Conservation (phyloP, 345 rosid genomes). For the Brassica nigra region DNA sequence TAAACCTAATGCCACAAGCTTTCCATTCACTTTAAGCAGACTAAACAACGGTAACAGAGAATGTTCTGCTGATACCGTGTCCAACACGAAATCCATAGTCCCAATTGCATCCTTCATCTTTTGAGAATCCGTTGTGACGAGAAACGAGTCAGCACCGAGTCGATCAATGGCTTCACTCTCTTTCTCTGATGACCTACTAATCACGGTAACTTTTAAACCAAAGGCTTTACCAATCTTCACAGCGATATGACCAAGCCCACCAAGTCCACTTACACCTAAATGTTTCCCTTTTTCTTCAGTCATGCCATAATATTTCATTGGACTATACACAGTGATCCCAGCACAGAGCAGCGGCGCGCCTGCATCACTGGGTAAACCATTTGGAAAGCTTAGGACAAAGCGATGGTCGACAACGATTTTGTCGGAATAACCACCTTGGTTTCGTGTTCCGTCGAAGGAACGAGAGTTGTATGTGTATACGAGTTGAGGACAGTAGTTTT, state of each 20-base stretch:
- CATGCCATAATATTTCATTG: conserved; percentile 52
- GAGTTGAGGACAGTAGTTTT: conserved; percentile 55
- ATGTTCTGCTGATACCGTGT: conserved; percentile 81
- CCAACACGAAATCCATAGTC: conserved; percentile 78
- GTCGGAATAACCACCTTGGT: conserved; percentile 64
- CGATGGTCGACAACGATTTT: conserved; percentile 55
- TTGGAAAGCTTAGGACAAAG: conserved; percentile 55
- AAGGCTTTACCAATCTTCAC: conserved; percentile 42
- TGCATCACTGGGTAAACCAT: conserved; percentile 52
- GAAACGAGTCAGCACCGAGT: conserved; percentile 45
- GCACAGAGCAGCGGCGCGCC: conserved; percentile 44
- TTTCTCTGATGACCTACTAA: conserved; percentile 58
- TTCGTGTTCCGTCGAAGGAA: conserved; percentile 52
- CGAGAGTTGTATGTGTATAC: conserved; percentile 41
- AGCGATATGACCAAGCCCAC: conserved; percentile 92
- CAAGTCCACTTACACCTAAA: conserved; percentile 83
- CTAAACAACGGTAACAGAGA: conserved; percentile 59
- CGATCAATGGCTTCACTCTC: conserved; percentile 33
- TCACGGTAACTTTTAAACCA: conserved; percentile 83
- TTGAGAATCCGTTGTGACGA: conserved; percentile 56
- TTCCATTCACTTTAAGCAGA: conserved; percentile 74
- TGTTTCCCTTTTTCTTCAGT: conserved; percentile 22
- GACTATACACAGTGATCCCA: conserved; percentile 20
- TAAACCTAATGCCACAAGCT: conserved; percentile 69
- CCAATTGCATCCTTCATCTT: conserved; percentile 73